Evolutionary conservation across 495 filamentous ascomycete species (phyloP).

Genomic region (Mytilinidion resinicola): DNA sequence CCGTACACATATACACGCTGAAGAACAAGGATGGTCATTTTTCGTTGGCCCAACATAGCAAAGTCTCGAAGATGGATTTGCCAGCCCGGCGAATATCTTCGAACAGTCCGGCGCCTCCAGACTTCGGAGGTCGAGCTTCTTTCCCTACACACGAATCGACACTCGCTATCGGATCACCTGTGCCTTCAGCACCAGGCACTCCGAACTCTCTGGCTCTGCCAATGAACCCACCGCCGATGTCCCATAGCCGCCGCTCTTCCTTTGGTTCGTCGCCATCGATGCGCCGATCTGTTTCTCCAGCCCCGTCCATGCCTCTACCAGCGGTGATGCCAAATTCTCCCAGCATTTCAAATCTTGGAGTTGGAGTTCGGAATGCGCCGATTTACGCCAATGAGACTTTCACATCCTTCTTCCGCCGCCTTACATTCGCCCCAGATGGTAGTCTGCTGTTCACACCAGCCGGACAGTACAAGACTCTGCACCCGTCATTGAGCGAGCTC

Average conservation of each 20-base stretch:
- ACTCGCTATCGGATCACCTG: conserved; percentile 68
- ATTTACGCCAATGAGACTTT: conserved; percentile 97
- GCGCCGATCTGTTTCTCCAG: conserved; percentile 88
- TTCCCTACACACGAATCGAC: conserved; percentile 51
- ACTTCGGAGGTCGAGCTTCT: conserved; percentile 54
- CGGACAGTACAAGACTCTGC: conserved; percentile 84
- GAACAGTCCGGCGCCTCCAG: conserved; percentile 86
- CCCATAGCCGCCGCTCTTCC: conserved; percentile 87
- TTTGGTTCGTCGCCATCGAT: conserved; percentile 84
- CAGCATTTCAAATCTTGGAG: conserved; percentile 50
- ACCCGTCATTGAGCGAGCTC: conserved; percentile 59
- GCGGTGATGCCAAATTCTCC: conserved; percentile 93
- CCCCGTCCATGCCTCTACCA: conserved; percentile 86
- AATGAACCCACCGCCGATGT: conserved; percentile 93
- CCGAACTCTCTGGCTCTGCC: conserved; percentile 82
- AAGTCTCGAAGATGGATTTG: conserved; percentile 80
- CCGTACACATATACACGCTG: conserved; percentile 92
- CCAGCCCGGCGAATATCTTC: conserved; percentile 84
- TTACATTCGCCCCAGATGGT: conserved; percentile 93
- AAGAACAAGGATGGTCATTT: conserved; percentile 97
- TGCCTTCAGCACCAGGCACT: conserved; percentile 89
- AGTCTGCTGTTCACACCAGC: conserved; percentile 93
- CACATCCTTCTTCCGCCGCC: conserved; percentile 90
- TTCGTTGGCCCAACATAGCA: conserved; percentile 70
- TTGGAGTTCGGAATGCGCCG: conserved; percentile 74